A percentile compares a stretch with the other conserved stretches of the same genome.
phyloP scores from a whole-genome alignment of 768 basidiomycete genomes.

The Macrolepiota fuliginosa region DNA sequence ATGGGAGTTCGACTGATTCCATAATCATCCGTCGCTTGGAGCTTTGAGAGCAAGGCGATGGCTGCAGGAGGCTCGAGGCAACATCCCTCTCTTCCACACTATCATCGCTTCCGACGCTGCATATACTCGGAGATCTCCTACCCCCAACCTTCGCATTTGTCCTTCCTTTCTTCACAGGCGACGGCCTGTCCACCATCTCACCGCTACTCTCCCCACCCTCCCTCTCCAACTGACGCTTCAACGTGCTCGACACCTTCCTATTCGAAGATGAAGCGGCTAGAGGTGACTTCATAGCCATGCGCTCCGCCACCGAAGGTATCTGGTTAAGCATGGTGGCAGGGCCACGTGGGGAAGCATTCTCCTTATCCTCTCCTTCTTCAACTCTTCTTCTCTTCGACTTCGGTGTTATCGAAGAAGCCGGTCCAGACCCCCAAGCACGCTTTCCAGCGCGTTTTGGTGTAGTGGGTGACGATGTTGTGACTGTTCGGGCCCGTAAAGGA shows the following conservation, averaged over 20 bases:
- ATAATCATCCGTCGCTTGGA: constrained; percentile 43
- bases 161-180: constrained; percentile 20
- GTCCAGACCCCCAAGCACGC: constrained; percentile 10
- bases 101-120: constrained; percentile 18
- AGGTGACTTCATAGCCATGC: constrained; percentile 39
- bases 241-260: neutral
- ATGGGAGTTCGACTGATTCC: constrained; percentile 39
- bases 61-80: constrained; percentile 11
- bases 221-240: constrained; percentile 37
- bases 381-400: constrained; percentile 28
- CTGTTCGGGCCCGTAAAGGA: neutral
- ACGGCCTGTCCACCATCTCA: constrained; percentile 18
- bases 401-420: constrained; percentile 16
- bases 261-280: constrained; percentile 8
- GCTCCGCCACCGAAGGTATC: constrained; percentile 41
- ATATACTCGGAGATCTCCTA: neutral
- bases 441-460: constrained; percentile 16
- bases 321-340: neutral
- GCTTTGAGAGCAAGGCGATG: neutral
- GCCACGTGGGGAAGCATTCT: constrained; percentile 49
- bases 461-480: neutral
- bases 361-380: constrained; percentile 48
- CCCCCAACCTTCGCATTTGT: neutral
- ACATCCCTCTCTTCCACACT: constrained; percentile 31
- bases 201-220: constrained; percentile 32